A percentile compares a stretch with the other conserved stretches of the same genome.
Evolutionary conservation across 179 eudicot species (phyloP).

Genomic region (Carnegiea gigantea): DNA sequence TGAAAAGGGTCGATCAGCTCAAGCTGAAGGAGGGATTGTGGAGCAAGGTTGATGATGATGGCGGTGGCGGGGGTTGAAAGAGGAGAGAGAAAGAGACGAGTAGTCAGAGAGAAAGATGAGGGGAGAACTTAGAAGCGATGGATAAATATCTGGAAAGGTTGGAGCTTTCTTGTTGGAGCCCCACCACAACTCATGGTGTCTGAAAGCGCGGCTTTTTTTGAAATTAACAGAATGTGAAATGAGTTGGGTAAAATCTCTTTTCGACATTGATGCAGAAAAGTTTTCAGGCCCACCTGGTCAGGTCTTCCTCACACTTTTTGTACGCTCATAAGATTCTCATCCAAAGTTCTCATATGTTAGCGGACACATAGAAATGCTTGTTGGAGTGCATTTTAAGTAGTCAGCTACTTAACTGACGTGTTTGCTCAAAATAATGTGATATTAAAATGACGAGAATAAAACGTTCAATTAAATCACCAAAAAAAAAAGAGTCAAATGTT

Average conservation of each 20-base stretch:
- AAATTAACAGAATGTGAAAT: background rate
- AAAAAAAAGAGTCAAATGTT: too few relatives aligned
- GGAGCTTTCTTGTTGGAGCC: background rate
- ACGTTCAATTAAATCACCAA: too few relatives aligned
- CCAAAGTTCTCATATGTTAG: background rate
- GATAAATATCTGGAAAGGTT: constrained; percentile 20
- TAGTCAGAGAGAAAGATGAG: constrained; percentile 2
- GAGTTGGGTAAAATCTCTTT: background rate
- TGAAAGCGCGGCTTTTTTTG: constrained; percentile 3
- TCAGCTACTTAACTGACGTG: too few relatives aligned
- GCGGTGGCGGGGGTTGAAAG: background rate
- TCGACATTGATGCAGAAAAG: background rate
- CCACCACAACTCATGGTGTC: background rate
- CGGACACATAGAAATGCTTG: too few relatives aligned
- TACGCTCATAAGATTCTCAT: background rate
- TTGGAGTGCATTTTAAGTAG: too few relatives aligned
- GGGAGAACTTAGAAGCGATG: constrained; percentile 1
- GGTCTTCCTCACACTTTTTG: background rate
- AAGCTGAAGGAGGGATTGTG: background rate
- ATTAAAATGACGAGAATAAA: too few relatives aligned
- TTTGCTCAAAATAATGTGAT: too few relatives aligned
- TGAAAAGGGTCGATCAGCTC: background rate
- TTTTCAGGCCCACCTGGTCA: background rate
- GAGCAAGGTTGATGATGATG: background rate
- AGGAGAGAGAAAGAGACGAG: constrained; percentile 16